Evolutionary conservation across 83 land plant species (phyloP), one percentile per base, ranked within the genome.

Genomic region (Picea mariana): DNA sequence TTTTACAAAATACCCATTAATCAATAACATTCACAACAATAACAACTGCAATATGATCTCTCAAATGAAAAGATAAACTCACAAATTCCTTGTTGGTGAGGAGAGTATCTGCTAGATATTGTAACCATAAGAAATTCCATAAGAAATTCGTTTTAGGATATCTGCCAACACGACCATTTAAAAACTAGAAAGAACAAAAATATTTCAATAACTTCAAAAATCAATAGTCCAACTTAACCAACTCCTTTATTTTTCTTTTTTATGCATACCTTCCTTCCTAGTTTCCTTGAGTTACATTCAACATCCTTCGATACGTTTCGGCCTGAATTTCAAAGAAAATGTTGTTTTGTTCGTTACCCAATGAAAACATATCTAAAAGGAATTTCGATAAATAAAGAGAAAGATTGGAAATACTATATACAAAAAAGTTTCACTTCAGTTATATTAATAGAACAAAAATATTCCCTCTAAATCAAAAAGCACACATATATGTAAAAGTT

Each of bases 251-350:
- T 15, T 5, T 11, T 9, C 15, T 47, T 9, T 73, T 73, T 42
- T 42, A 9, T 4, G 6, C 59, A 38, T 90, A 92, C 99, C 98
- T 93, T 83, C 88, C 96, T 72, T 94, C 99, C 99, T 98, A 97
- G 26, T 83, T 84, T 26, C 94, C 97, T 60, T 86, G 83, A 4
- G 97, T 97, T 26, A 95, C 81, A 40, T 90, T 82, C 77, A 82
- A 90, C 98, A 97, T 97, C 82, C 87, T 91, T 26, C 99, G 67
- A 72, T 97, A 95, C 49, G 98, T 97, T 79, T 97, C 97, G 11
- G 91, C 87, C 99, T 97, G 97, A 84, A 84, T 61, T 18, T 52
- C 9, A 78, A 55, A 44, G 63, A 2, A 2, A 72, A 34, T 34
- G 59, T 55, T 55, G 59, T 12, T 55, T 17, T 52, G 65, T 63